Conservation (phyloP, 1,139 yeast genomes). For the Yamadazyma aaseri region DNA sequence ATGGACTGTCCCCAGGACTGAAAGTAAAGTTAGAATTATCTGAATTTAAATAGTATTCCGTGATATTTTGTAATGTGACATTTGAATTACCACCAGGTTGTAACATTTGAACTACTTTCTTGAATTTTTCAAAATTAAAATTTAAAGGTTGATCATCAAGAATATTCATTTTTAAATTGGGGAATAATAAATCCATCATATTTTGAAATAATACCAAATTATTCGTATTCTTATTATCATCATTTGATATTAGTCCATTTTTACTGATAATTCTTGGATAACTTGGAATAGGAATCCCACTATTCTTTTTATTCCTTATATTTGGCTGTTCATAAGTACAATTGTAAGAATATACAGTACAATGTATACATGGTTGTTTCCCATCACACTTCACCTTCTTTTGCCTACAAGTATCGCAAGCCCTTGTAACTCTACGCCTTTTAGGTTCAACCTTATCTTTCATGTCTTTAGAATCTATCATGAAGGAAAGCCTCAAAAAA, state of each 20-base stretch:
- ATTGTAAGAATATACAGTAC: conserved; percentile 80
- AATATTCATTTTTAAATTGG: conserved; percentile 42
- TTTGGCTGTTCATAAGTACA: conserved; percentile 78
- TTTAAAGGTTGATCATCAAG: conserved; percentile 29
- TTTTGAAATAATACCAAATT: conserved; percentile 26
- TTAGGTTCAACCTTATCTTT: conserved; percentile 33
- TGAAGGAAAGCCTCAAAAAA: too few relatives aligned
- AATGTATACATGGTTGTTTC: conserved; percentile 80
- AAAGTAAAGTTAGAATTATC: conserved; percentile 1
- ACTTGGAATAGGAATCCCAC: conserved; percentile 33
- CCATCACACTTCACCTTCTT: conserved; percentile 90
- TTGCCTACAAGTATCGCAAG: conserved; percentile 77
- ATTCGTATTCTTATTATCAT: conserved; percentile 13
- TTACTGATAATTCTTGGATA: conserved; percentile 17
- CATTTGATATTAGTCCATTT: conserved; percentile 9
- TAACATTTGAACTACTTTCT: conserved; percentile 22
- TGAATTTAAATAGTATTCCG: conserved; percentile 25
- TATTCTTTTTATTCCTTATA: conserved; percentile 48
- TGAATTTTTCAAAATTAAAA: conserved; percentile 37
- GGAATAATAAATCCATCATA: conserved; percentile 45
- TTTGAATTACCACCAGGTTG: conserved; percentile 20
- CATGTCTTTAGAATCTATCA: conserved; percentile 3
- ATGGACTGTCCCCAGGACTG: conserved; percentile 3
- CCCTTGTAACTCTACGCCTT: conserved; percentile 77
- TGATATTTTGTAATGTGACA: conserved; percentile 21